Evolutionary conservation across 2,329 filamentous ascomycete genomes (phyloP).

Genomic region (Metarhizium humberi): DNA sequence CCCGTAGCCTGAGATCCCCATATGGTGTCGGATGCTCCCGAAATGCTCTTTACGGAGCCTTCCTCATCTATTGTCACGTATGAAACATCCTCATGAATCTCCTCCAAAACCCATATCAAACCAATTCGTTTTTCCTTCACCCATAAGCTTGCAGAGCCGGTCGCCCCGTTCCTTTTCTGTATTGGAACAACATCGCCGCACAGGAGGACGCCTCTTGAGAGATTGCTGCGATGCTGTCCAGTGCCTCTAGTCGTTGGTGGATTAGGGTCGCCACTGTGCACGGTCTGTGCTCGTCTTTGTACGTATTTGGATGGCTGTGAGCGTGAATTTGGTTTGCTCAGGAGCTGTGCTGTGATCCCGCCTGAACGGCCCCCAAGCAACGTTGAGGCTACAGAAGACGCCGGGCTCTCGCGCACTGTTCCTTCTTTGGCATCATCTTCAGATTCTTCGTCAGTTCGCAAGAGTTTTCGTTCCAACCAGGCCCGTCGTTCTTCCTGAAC

Average conservation of each 20-base stretch:
- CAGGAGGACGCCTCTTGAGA: conserved; percentile 79
- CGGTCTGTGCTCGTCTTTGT: conserved; percentile 52
- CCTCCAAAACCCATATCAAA: conserved; percentile 94
- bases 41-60: conserved; percentile 59
- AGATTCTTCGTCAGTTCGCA: conserved; percentile 35
- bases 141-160: conserved; percentile 91
- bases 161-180: conserved; percentile 85
- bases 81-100: conserved; percentile 91
- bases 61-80: conserved; percentile 68
- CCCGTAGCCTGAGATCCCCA: conserved; percentile 67
- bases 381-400: conserved; percentile 33
- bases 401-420: conserved; percentile 24
- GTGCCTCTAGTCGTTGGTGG: conserved; percentile 44
- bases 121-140: conserved; percentile 95
- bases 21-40: conserved; percentile 73
- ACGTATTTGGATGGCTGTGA: conserved; percentile 43
- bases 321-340: conserved; percentile 69
- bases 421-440: conserved; percentile 20
- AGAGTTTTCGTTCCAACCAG: conserved; percentile 83
- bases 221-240: conserved; percentile 59
- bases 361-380: conserved; percentile 63
- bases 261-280: conserved; percentile 46
- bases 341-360: conserved; percentile 69
- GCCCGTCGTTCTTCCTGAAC: conserved; percentile 80
- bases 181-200: conserved; percentile 99